Evolutionary conservation across 495 filamentous ascomycete genomes (phyloP).

Genomic region (Lophiostoma macrostomum): DNA sequence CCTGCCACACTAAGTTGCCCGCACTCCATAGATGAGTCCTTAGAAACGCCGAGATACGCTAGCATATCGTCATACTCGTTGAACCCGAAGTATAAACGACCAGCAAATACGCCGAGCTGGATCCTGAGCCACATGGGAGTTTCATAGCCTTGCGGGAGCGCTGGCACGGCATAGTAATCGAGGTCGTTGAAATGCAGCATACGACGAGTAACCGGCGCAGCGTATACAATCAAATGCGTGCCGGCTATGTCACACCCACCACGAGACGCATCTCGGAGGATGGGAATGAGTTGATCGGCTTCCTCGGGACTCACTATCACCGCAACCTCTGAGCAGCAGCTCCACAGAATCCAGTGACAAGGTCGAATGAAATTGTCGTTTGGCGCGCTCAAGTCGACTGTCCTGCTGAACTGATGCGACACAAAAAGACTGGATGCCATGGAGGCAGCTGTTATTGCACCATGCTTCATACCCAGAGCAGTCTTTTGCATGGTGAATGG

Average conservation of each 20-base stretch:
- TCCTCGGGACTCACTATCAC: constrained; percentile 57
- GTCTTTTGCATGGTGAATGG: constrained; percentile 40
- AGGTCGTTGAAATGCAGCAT: constrained; percentile 56
- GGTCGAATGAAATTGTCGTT: constrained; percentile 46
- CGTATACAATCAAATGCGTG: constrained; percentile 49
- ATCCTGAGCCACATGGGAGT: constrained; percentile 48
- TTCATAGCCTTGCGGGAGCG: constrained; percentile 38
- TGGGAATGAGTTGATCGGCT: constrained; percentile 48
- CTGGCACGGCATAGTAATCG: constrained; percentile 49
- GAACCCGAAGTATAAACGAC: constrained; percentile 54
- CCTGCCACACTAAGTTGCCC: neutral
- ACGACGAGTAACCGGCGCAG: constrained; percentile 50
- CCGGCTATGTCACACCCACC: neutral
- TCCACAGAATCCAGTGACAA: constrained; percentile 53
- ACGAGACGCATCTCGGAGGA: constrained; percentile 35
- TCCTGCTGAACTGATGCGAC: constrained; percentile 45
- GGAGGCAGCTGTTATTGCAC: constrained; percentile 21
- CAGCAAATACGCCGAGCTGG: constrained; percentile 56
- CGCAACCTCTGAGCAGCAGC: constrained; percentile 37
- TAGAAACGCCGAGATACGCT: constrained; percentile 29
- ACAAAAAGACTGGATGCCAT: constrained; percentile 38
- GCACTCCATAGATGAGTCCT: neutral
- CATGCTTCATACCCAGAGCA: constrained; percentile 41
- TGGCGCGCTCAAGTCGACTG: constrained; percentile 32
- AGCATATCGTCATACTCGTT: constrained; percentile 40